Evolutionary conservation across 2,329 filamentous ascomycete genomes (phyloP), one percentile per base, ranked within the genome.

Genomic region (Aspergillus thermomutatus): DNA sequence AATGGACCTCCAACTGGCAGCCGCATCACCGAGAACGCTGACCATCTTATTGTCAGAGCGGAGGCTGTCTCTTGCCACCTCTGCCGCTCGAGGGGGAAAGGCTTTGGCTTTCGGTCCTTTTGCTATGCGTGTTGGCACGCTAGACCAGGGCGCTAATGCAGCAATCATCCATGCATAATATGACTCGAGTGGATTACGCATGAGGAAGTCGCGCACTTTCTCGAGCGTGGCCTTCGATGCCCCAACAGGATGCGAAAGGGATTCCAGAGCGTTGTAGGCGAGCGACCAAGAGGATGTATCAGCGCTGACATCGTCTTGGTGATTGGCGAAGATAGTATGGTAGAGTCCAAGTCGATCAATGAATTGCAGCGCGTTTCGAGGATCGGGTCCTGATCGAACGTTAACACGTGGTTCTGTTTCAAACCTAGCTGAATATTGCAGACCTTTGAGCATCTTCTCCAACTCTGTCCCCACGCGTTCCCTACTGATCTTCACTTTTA

Each of bases 401-500:
- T 58, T 8, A 53, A 46, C 58, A 27, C 25, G 27, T 9, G 56
- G 25, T 23, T 45, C 7, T 31, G n/a, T n/a, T 27, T 25, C 3
- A 48, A 25, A 26, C 14, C 27, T n/a, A 3, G 37, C 21, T 9
- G 27, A 1, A 40, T 27, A 3, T 47, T 23, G 60, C 66, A 56
- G 70, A 83, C 90, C 89, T 73, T 85, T 88, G 19, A 97, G 79
- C 87, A 96, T 96, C 80, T 97, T 97, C 69, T 93, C 90, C 3
- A 97, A 67, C 71, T 99, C 94, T 3, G 88, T 83, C 0, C 91
- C 91, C 1, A 99, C 87, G 56, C 94, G 83, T 73, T 99, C 94
- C 54, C 92, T 86, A 67, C 90, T 97, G 64, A 99, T 97, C 72
- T 99, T 99, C 28, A 88, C 74, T 50, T 83, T 85, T n/a, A 99